A percentile compares a stretch with the other conserved stretches of the same genome.
Evolutionary conservation across 31 red algal genomes (phyloP).

Genomic region (Odonthalia washingtoniensis): DNA sequence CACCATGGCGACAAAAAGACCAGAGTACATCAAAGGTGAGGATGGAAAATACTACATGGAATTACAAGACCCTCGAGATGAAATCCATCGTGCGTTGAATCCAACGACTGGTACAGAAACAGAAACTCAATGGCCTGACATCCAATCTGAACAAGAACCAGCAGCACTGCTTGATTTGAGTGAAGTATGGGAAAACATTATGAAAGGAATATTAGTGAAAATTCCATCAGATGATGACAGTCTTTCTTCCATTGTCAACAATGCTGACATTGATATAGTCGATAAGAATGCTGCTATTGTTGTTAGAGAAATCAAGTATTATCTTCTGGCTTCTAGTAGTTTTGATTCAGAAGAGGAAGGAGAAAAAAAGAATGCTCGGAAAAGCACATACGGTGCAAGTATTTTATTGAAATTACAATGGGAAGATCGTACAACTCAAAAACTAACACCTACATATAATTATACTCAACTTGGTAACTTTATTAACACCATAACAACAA

Average conservation of each 20-base stretch:
- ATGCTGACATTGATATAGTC: constrained; percentile 2
- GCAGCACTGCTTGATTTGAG: constrained; percentile 52
- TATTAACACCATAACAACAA: constrained; percentile 16
- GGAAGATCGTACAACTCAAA: constrained; percentile 55
- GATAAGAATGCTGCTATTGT: constrained; percentile 52
- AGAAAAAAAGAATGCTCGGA: constrained; percentile 21
- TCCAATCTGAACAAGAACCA: constrained; percentile 15
- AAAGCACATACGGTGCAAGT: constrained; percentile 69
- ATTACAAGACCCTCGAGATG: not conserved
- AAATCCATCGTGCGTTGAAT: not conserved
- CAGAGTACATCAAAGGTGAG: not conserved
- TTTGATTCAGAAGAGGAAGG: constrained; percentile 1
- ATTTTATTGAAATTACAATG: constrained; percentile 76
- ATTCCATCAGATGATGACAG: constrained; percentile 15
- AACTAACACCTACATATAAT: constrained; percentile 45
- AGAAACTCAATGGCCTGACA: constrained; percentile 43
- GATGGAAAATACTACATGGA: constrained; percentile 3
- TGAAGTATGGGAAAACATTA: constrained; percentile 43
- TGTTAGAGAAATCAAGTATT: constrained; percentile 46
- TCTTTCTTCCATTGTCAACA: too few relatives aligned
- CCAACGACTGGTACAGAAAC: constrained; percentile 34
- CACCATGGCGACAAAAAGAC: too few relatives aligned
- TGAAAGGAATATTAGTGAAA: not conserved
- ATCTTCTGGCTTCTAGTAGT: constrained; percentile 53
- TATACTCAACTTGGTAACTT: constrained; percentile 60